Evolutionary conservation across 176 grass and related monocot genomes (phyloP).

Genomic region (Elymus sibiricus): DNA sequence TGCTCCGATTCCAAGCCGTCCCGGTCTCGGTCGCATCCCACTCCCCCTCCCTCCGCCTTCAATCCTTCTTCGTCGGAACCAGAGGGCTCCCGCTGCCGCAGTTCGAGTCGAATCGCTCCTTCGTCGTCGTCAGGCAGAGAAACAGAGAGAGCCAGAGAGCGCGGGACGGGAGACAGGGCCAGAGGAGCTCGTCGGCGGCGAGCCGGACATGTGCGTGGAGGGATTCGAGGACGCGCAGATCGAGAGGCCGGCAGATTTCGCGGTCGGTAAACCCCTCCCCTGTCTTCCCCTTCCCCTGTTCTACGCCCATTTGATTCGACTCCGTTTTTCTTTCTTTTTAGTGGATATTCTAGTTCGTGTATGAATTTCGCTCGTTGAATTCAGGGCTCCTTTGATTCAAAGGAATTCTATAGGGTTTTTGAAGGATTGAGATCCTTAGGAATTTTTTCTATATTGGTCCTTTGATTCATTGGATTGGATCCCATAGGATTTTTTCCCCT

Average conservation of each 20-base stretch:
- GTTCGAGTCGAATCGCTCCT: neutral
- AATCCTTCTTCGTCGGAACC: neutral
- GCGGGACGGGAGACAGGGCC: neutral
- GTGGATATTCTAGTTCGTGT: neutral
- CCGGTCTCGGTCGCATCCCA: neutral
- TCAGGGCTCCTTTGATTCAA: too few relatives aligned
- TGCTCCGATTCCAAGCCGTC: neutral
- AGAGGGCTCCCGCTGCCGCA: neutral
- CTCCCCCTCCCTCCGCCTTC: neutral
- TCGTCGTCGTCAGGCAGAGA: neutral
- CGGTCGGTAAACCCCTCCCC: slow-evolving; percentile 17
- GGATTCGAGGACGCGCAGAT: slow-evolving; percentile 55
- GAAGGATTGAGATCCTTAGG: too few relatives aligned
- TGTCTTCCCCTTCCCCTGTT: neutral
- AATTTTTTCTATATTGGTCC: too few relatives aligned
- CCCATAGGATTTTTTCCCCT: too few relatives aligned
- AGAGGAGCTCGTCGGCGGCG: neutral
- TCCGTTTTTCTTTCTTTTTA: neutral
- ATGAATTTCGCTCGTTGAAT: neutral
- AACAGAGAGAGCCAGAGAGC: neutral
- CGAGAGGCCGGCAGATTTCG: slow-evolving; percentile 39
- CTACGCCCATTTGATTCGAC: neutral
- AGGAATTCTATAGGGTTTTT: too few relatives aligned
- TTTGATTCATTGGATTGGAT: too few relatives aligned
- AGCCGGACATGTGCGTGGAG: slow-evolving; percentile 65